Evolutionary conservation across 257 asterid species (phyloP).

Genomic region (Solanum virginianum): DNA sequence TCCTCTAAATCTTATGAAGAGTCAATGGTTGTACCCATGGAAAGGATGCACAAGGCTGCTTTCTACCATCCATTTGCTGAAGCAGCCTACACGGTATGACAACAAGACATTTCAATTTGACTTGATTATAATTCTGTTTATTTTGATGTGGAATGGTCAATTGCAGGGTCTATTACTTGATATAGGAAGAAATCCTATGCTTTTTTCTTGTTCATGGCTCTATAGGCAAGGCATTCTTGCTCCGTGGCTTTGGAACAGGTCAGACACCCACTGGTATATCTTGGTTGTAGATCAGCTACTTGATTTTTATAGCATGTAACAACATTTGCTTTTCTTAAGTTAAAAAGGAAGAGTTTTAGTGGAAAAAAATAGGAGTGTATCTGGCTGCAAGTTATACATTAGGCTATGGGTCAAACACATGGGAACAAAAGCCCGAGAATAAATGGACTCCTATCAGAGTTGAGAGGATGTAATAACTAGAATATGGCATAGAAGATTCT

Average conservation of each 20-base stretch:
- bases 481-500: not conserved
- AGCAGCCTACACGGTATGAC: conserved; percentile 21
- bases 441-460: not conserved
- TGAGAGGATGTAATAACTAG: not conserved
- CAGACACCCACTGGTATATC: not conserved
- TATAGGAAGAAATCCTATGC: conserved; percentile 20
- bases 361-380: not conserved
- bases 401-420: not conserved
- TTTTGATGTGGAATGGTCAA: not conserved
- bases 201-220: conserved; percentile 17
- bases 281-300: not conserved
- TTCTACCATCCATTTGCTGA: conserved; percentile 23
- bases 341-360: not conserved
- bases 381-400: not conserved
- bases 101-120: not conserved
- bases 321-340: not conserved
- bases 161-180: conserved; percentile 24
- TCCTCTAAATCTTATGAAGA: not conserved
- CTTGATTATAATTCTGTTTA: not conserved
- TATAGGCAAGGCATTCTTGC: conserved; percentile 20
- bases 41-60: conserved; percentile 9
- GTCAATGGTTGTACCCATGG: not conserved
- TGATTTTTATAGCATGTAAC: not conserved
- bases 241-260: conserved; percentile 23
- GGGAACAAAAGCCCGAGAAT: not conserved